Base-by-base conservation (phyloP, 139 green algal species). In the Chlorella sp. region DNA sequence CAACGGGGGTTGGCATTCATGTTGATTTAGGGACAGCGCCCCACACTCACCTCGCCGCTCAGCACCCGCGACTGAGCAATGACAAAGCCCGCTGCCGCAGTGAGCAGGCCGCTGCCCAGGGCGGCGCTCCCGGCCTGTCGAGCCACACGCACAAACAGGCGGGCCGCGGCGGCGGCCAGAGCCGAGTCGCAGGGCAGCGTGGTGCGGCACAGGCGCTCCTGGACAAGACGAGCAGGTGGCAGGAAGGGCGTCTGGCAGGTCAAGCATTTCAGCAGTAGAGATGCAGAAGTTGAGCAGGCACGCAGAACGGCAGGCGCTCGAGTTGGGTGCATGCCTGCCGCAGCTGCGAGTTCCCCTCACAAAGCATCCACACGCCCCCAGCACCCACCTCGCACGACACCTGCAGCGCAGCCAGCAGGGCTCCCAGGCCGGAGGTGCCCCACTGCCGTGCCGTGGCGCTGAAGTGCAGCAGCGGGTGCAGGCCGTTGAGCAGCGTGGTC, bases 161-260 rank as follows among this genome's bases (percentile, higher is more conserved):
- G 22, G 2, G 48, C 74, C 3, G 76, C 36, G 28, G 36, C 76
- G 13, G 34, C 58, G 38, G 76, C 76, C 36, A 82, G 36, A 0
- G 26, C n/a, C 3, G 38, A 40, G 74, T 67, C 54, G 51, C 76
- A 82, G 76, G 72, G 48, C 48, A 81, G 74, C 32, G 34, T 36
- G 48, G 44, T 78, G 72, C 72, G 72, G 72, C 44, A 28, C 43
- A 78, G 72, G 72, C 72, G 72, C 72, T 78, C 72, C 72, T 78
- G 44, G 32, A 41, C 28, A 34, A 1, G 28, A 6, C n/a, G 14
- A n/a, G 13, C 9, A 70, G 51, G 51, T 11, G 11, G 14, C 36
- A 20, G 41, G 7, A 58, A 28, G 72, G 72, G 70, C 3, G 32
- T 4, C 64, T 41, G 17, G 64, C 1, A 2, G 60, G 26, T 3